Conservation (phyloP, 768 basidiomycete genomes). For the Trametes sanguinea region DNA sequence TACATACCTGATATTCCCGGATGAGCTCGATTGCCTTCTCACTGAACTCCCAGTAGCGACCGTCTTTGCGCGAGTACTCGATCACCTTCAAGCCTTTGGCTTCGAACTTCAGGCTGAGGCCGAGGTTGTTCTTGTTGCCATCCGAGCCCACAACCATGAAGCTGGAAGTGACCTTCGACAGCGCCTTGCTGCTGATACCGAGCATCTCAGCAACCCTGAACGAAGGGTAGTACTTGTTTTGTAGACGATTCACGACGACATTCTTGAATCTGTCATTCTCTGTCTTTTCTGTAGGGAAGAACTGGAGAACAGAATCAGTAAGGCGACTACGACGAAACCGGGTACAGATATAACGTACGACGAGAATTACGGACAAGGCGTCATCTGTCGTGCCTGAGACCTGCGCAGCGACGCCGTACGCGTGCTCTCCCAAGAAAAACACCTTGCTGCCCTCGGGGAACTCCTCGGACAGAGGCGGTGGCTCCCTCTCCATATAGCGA, state of each 20-base stretch:
- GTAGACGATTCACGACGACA: conserved; percentile 53
- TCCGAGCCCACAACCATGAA: conserved; percentile 84
- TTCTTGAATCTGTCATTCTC: conserved; percentile 81
- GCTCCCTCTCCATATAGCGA: conserved; percentile 76
- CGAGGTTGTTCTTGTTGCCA: conserved; percentile 82
- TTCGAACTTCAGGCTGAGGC: conserved; percentile 95
- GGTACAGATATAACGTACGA: conserved; percentile 49
- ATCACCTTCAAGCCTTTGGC: conserved; percentile 91
- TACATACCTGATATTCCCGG: conserved; percentile 73
- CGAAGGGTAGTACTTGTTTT: conserved; percentile 72
- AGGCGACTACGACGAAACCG: neutral
- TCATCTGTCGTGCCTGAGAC: conserved; percentile 72
- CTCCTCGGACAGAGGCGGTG: conserved; percentile 83
- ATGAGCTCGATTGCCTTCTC: conserved; percentile 82
- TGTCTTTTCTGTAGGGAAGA: conserved; percentile 79
- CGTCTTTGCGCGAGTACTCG: conserved; percentile 85
- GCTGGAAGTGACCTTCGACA: conserved; percentile 91
- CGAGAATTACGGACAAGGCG: conserved; percentile 79
- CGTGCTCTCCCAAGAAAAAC: conserved; percentile 94
- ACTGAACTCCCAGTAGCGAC: conserved; percentile 90
- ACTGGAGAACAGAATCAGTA: conserved; percentile 45
- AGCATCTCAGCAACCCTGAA: conserved; percentile 76
- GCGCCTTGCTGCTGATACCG: conserved; percentile 71
- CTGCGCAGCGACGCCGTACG: conserved; percentile 94
- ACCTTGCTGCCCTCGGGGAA: conserved; percentile 90